Evolutionary conservation across 129 eudicot genomes (phyloP), one percentile per base, ranked within the genome.

Genomic region (Flaveria trinervia): DNA sequence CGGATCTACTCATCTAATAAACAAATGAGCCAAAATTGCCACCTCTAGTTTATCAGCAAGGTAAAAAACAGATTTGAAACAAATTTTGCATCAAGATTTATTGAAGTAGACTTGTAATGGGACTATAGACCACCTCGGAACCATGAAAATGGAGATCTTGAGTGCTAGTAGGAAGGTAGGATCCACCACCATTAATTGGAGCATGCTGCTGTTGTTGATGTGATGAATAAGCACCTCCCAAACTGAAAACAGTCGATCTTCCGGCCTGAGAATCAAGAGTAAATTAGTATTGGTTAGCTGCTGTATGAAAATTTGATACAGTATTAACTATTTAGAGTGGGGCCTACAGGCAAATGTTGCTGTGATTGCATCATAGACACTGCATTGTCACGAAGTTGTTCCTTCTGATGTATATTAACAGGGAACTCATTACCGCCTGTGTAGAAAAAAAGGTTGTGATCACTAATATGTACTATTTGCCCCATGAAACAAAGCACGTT

Each of bases 201-300:
- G 92, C 83, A 84, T 85, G 96, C 52, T 86, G 92, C 41, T 86
- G 97, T 74, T 87, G 97, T 76, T 89, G 95, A 72, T 93, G 92
- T 70, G 98, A 88, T 57, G 97, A 83, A 78, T 85, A 86, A 13
- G 82, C 76, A 44, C 92, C 88, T 48, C 95, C 92, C 76, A 86
- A 84, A 79, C 82, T 84, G 80, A 90, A 89, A 60, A 90, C 96
- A 71, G 87, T 45, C 14, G 96, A 90, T 77, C 96, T 88, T 74
- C 96, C 98, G 39, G 86, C 88, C 98, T 93, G 77, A 74, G 75
- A 82, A 64, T 48, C 23, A 72, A 74, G 49, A 51, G 60, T 56
- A 4, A 55, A 71, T 41, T 65, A 54, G 65, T 45, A 60, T 13
- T 4, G 5, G 49, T 57, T 55, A 66, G 74, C 2, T 52, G 14